Evolutionary conservation across 1,139 yeast species (phyloP).

Genomic region (Blastobotrys raffinosifermentans): DNA sequence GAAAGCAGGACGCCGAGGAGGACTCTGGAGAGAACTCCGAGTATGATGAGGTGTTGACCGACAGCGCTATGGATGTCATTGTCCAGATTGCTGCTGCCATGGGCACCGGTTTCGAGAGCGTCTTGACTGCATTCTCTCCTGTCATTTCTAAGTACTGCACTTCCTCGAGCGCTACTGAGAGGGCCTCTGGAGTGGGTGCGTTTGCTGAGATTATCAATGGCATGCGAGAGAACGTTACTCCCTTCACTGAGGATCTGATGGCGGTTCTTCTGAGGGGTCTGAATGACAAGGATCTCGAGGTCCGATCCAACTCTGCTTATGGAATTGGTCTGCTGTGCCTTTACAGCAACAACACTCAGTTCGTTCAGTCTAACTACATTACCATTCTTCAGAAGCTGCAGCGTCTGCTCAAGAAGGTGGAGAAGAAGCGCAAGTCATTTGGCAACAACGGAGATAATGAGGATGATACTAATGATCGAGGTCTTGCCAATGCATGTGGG

Average conservation of each 20-base stretch:
- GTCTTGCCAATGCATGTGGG: constrained; percentile 93
- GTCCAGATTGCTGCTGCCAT: constrained; percentile 69
- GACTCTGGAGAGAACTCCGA: constrained; percentile 61
- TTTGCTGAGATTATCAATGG: constrained; percentile 84
- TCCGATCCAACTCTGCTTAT: constrained; percentile 92
- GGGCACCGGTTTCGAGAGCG: constrained; percentile 66
- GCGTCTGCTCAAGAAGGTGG: constrained; percentile 72
- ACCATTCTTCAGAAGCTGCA: constrained; percentile 70
- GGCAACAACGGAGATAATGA: constrained; percentile 66
- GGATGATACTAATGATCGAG: constrained; percentile 75
- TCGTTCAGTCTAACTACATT: constrained; percentile 59
- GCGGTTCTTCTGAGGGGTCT: constrained; percentile 64
- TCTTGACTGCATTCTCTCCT: constrained; percentile 70
- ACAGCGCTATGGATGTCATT: constrained; percentile 79
- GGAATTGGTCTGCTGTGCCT: constrained; percentile 84
- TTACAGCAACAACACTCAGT: constrained; percentile 43
- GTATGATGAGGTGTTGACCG: constrained; percentile 78
- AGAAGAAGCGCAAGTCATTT: constrained; percentile 39
- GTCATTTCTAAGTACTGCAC: constrained; percentile 54
- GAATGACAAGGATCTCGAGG: constrained; percentile 78
- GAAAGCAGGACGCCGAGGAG: constrained; percentile 42
- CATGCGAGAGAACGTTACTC: constrained; percentile 56
- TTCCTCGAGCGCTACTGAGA: constrained; percentile 57
- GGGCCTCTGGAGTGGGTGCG: constrained; percentile 83
- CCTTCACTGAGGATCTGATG: constrained; percentile 63